phyloP scores from a whole-genome alignment of 805 yeast species.

The Ogataea henricii region DNA sequence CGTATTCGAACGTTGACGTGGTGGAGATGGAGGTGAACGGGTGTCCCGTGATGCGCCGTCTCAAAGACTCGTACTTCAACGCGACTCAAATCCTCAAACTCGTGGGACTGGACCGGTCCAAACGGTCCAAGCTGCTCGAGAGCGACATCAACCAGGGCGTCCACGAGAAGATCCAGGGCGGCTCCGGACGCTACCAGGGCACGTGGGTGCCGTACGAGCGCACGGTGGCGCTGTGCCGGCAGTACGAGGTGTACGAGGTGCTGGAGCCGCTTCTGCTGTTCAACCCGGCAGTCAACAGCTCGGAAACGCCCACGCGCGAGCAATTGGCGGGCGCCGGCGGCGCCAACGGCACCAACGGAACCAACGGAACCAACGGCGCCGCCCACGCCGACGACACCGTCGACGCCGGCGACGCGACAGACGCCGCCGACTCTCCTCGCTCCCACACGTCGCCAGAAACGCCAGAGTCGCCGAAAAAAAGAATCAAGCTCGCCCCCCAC shows the following conservation, averaged over 20 bases:
- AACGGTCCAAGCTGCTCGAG: slow-evolving; percentile 63
- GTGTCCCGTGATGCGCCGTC: slow-evolving; percentile 67
- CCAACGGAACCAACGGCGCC: slow-evolving; percentile 16
- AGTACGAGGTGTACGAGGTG: slow-evolving; percentile 57
- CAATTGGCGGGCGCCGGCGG: slow-evolving; percentile 28
- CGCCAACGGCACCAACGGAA: slow-evolving; percentile 23
- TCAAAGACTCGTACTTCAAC: slow-evolving; percentile 64
- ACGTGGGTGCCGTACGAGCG: slow-evolving; percentile 71
- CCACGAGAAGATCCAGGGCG: slow-evolving; percentile 74
- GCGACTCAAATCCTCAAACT: slow-evolving; percentile 72
- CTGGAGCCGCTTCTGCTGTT: slow-evolving; percentile 51
- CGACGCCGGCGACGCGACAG: slow-evolving; percentile 1
- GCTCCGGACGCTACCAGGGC: slow-evolving; percentile 75
- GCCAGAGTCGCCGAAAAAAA: slow-evolving; percentile 14
- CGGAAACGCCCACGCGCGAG: slow-evolving; percentile 50
- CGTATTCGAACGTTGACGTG: slow-evolving; percentile 63
- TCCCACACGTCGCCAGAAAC: background rate
- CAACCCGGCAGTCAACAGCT: slow-evolving; percentile 40
- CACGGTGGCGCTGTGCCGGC: slow-evolving; percentile 58
- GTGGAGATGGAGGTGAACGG: slow-evolving; percentile 62
- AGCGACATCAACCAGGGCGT: slow-evolving; percentile 62
- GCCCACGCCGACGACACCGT: background rate
- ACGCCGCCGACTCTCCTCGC: background rate
- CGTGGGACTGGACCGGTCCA: slow-evolving; percentile 67
- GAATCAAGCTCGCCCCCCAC: slow-evolving; percentile 10